Percentiles rank a stretch among this genome's conserved stretches.
Conservation (phyloP, 2,329 filamentous ascomycete genomes). For the Elsinoe perseae region DNA sequence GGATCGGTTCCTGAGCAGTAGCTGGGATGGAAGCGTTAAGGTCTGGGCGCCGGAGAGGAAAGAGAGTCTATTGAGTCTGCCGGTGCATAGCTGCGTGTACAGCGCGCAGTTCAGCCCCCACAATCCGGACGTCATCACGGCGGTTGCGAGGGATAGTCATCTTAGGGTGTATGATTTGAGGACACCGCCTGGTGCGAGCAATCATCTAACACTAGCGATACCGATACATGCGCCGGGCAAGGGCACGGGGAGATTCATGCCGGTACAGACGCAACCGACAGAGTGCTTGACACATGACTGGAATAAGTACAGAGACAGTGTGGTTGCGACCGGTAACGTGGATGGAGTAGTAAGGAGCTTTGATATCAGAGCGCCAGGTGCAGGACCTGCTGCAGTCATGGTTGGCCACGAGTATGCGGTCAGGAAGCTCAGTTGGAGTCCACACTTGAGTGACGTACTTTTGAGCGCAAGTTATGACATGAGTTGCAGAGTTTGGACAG, state of each 20-base stretch:
- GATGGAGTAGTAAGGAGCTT: constrained; percentile 83
- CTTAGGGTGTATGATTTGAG: constrained; percentile 87
- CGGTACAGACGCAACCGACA: constrained; percentile 50
- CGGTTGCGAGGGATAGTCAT: constrained; percentile 81
- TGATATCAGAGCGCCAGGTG: constrained; percentile 69
- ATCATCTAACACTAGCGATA: constrained; percentile 76
- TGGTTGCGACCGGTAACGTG: constrained; percentile 83
- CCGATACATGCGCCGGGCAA: constrained; percentile 68
- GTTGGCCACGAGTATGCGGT: constrained; percentile 88
- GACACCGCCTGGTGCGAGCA: constrained; percentile 74
- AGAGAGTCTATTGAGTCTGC: constrained; percentile 70
- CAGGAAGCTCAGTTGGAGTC: constrained; percentile 79
- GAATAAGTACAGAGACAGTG: constrained; percentile 89
- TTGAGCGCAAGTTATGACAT: constrained; percentile 94
- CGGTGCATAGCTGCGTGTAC: constrained; percentile 90
- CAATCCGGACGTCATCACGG: constrained; percentile 74
- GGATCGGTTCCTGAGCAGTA: constrained; percentile 80
- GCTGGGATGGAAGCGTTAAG: constrained; percentile 95
- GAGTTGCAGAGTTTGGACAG: constrained; percentile 91
- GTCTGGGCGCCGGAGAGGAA: constrained; percentile 73
- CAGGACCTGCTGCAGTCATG: constrained; percentile 65
- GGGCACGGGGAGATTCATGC: constrained; percentile 36
- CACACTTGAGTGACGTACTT: constrained; percentile 81
- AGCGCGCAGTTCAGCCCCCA: constrained; percentile 85
- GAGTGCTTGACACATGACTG: constrained; percentile 94